phyloP scores from a whole-genome alignment of 148 eudicot genomes.

The Dianthus caryophyllus region DNA sequence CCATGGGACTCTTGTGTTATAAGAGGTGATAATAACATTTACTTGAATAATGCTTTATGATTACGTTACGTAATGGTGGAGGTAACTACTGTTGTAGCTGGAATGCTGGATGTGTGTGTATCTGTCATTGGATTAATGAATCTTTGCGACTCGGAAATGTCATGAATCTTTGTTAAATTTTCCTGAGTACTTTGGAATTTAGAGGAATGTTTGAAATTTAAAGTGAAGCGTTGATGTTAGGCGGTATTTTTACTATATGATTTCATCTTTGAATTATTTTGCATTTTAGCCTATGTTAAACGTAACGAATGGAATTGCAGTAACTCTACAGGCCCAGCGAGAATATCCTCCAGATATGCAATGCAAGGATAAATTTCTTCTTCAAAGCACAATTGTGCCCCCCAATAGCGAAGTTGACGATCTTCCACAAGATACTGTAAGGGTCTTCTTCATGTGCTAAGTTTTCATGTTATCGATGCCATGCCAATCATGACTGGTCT shows the following conservation, averaged over 20 bases:
- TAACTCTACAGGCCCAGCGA: slow-evolving; percentile 83
- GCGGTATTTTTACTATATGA: not conserved
- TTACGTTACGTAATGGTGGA: not conserved
- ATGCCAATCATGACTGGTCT: not conserved
- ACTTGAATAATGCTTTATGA: not conserved
- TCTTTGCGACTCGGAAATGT: no score
- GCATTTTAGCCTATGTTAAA: not conserved
- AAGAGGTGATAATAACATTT: slow-evolving; percentile 48
- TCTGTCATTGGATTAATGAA: no score
- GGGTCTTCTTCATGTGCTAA: slow-evolving; percentile 17
- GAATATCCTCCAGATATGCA: slow-evolving; percentile 81
- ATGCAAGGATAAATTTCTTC: slow-evolving; percentile 85
- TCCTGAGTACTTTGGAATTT: not conserved
- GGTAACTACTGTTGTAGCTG: slow-evolving; percentile 3
- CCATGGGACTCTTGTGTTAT: slow-evolving; percentile 84
- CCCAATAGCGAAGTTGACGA: slow-evolving; percentile 57
- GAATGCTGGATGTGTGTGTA: no score
- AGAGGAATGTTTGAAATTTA: slow-evolving; percentile 1
- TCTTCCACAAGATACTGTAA: slow-evolving; percentile 74
- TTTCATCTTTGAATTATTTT: not conserved
- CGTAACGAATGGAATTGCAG: slow-evolving; percentile 38
- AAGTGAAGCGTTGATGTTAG: not conserved
- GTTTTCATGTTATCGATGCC: slow-evolving; percentile 1
- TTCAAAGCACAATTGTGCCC: slow-evolving; percentile 71
- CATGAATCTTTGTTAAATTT: no score